phyloP scores from a whole-genome alignment of 495 filamentous ascomycete species.

The Penicillium simplicissimum region DNA sequence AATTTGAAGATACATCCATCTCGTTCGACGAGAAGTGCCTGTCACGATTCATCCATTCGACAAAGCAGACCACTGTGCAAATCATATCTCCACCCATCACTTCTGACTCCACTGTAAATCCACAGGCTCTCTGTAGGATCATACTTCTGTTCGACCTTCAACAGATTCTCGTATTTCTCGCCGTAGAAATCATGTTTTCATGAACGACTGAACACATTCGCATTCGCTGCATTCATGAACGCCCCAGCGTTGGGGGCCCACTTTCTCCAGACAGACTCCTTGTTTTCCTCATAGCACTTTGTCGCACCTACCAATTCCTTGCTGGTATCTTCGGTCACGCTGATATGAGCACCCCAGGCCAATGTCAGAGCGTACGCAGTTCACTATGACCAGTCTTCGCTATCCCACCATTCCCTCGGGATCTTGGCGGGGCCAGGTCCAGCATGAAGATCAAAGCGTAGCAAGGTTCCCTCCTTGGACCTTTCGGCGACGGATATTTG shows the following conservation, averaged over 20 bases:
- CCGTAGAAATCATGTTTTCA: conserved; percentile 64
- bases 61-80: conserved; percentile 24
- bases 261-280: conserved; percentile 26
- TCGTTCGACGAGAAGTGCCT: neutral
- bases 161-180: conserved; percentile 46
- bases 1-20: neutral
- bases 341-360: conserved; percentile 14
- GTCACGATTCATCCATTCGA: neutral
- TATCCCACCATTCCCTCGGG: conserved; percentile 10
- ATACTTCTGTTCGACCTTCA: conserved; percentile 49
- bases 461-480: conserved; percentile 7
- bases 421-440: conserved; percentile 17
- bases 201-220: conserved; percentile 54
- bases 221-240: conserved; percentile 44
- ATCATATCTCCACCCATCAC: conserved; percentile 28
- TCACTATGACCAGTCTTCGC: conserved; percentile 25
- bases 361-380: conserved; percentile 21
- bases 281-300: conserved; percentile 13
- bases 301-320: neutral
- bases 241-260: conserved; percentile 27
- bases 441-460: conserved; percentile 27
- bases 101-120: conserved; percentile 22
- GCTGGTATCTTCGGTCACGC: conserved; percentile 11
- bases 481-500: neutral
- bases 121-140: conserved; percentile 54